Conservation (phyloP, 257 asterid species). For the Petunia secreta region DNA sequence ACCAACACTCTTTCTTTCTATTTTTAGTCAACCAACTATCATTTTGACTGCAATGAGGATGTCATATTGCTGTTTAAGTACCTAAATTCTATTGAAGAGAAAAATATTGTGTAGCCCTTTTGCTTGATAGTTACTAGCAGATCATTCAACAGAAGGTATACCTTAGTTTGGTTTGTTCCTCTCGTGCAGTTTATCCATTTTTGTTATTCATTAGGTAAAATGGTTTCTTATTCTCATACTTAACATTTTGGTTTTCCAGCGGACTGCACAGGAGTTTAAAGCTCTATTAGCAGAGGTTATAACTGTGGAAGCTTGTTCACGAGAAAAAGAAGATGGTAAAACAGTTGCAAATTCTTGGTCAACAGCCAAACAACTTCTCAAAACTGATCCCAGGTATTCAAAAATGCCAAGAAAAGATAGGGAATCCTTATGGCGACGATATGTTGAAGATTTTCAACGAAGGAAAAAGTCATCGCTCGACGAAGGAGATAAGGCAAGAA, state of each 20-base stretch:
- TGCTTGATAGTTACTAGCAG: background rate
- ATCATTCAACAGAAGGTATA: background rate
- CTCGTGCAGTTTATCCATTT: background rate
- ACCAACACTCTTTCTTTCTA: background rate
- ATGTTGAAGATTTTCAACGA: constrained; percentile 73
- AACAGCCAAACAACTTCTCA: constrained; percentile 74
- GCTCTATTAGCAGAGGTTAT: constrained; percentile 63
- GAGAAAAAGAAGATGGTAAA: constrained; percentile 76
- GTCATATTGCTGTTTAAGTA: background rate
- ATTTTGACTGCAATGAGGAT: background rate
- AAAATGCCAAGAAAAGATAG: constrained; percentile 88
- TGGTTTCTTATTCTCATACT: background rate
- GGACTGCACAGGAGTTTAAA: constrained; percentile 65
- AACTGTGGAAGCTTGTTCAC: constrained; percentile 66
- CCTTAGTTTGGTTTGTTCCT: background rate
- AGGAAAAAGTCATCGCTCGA: constrained; percentile 53
- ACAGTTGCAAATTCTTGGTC: constrained; percentile 84
- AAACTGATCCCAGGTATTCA: constrained; percentile 71
- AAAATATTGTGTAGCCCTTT: background rate
- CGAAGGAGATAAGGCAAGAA: constrained; percentile 58
- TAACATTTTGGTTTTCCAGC: constrained; percentile 43
- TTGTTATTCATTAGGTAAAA: background rate
- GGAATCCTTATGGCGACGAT: constrained; percentile 84
- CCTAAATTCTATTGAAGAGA: background rate
- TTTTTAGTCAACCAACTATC: background rate